These are phyloP conservation scores for Tricholoma furcatifolium DNA, from an alignment of 768 basidiomycete genomes.

Conservation along the genomic window DNA sequence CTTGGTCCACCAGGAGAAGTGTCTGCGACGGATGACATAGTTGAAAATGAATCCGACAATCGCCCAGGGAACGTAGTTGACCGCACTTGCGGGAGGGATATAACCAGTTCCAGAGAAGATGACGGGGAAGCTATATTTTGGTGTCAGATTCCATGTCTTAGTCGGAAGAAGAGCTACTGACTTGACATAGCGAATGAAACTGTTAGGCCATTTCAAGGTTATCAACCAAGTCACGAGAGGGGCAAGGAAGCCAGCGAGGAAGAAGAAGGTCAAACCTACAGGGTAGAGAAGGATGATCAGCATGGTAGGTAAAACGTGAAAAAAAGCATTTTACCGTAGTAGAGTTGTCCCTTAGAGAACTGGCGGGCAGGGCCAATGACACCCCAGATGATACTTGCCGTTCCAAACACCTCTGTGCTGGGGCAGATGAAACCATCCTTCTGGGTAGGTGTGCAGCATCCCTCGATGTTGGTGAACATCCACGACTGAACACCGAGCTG, in stretches of 20 bases:
- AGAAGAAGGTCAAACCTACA: constrained; percentile 63
- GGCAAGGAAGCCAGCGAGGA: constrained; percentile 69
- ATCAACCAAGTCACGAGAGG: constrained; percentile 57
- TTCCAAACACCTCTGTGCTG: constrained; percentile 69
- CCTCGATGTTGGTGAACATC: constrained; percentile 70
- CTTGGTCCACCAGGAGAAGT: constrained; percentile 73
- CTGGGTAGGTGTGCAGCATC: constrained; percentile 56
- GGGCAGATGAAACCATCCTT: constrained; percentile 72
- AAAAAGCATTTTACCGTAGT: constrained; percentile 36
- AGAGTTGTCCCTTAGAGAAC: constrained; percentile 65
- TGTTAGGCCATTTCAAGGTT: constrained; percentile 59
- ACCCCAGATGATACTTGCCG: constrained; percentile 79
- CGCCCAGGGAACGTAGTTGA: constrained; percentile 69
- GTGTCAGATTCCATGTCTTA: background rate
- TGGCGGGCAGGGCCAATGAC: constrained; percentile 76
- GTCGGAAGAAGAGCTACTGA: constrained; percentile 26
- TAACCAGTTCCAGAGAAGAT: constrained; percentile 58
- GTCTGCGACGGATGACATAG: constrained; percentile 53
- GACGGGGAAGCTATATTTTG: constrained; percentile 41
- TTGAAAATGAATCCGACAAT: constrained; percentile 69
- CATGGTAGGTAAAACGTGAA: background rate
- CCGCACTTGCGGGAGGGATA: constrained; percentile 66
- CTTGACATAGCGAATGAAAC: constrained; percentile 63
- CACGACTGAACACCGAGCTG: constrained; percentile 77
- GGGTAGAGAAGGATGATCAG: constrained; percentile 11